Evolutionary conservation across 371 early-diverging fungal genomes (phyloP).

Genomic region (Capniomyces stellatus): DNA sequence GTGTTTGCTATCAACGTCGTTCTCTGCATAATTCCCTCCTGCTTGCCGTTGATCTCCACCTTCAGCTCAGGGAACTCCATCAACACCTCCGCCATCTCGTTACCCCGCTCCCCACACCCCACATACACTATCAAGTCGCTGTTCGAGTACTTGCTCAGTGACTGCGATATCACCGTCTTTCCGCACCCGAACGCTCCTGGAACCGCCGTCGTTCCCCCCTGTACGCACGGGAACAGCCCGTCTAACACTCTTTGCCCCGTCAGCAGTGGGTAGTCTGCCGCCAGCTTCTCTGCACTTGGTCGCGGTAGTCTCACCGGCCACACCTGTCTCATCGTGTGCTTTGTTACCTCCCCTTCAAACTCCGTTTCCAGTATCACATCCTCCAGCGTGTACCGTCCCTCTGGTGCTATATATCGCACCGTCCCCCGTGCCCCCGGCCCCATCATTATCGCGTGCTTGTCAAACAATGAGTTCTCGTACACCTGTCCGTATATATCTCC

Average conservation of each 20-base stretch:
- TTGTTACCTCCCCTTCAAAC: constrained; percentile 72
- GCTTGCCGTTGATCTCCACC: constrained; percentile 76
- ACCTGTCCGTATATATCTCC: constrained; percentile 97
- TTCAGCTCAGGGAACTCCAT: constrained; percentile 99
- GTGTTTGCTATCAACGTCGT: constrained; percentile 99
- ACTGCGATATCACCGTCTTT: constrained; percentile 99
- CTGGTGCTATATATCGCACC: constrained; percentile 86
- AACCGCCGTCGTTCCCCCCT: constrained; percentile 99
- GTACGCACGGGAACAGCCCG: constrained; percentile 99
- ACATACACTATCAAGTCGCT: constrained; percentile 99
- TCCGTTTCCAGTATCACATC: constrained; percentile 92
- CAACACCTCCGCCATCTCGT: constrained; percentile 99
- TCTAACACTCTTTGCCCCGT: constrained; percentile 99
- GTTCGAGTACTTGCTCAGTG: constrained; percentile 99
- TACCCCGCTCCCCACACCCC: constrained; percentile 99
- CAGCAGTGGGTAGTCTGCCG: constrained; percentile 91
- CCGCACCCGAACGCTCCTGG: constrained; percentile 99
- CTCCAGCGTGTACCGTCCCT: constrained; percentile 86
- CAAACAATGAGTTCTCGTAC: constrained; percentile 91
- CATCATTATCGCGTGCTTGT: constrained; percentile 84
- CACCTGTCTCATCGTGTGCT: constrained; percentile 90
- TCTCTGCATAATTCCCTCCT: constrained; percentile 99
- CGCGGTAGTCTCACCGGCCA: constrained; percentile 99
- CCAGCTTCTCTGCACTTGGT: constrained; percentile 92
- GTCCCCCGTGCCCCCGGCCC: constrained; percentile 92